A percentile compares a stretch with the other conserved stretches of the same genome.
phyloP scores from a whole-genome alignment of 2,329 filamentous ascomycete genomes.

The Penicillium sclerotiorum region DNA sequence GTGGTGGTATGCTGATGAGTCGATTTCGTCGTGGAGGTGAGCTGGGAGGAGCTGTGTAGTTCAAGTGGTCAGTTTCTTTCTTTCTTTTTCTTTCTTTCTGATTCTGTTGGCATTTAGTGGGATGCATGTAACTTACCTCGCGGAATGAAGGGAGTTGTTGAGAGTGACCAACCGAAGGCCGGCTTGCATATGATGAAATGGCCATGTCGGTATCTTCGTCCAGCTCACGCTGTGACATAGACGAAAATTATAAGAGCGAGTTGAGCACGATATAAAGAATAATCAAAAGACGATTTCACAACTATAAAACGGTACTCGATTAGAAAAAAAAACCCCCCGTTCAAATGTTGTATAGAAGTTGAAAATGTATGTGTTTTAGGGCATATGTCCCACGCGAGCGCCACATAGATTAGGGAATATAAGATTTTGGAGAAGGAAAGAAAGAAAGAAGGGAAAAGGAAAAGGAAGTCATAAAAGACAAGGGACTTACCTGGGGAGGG shows the following conservation, averaged over 20 bases:
- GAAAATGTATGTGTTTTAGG: no score
- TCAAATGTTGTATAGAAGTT: no score
- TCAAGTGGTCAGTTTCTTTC: not conserved
- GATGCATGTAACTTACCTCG: conserved; percentile 33
- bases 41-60: conserved; percentile 40
- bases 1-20: conserved; percentile 39
- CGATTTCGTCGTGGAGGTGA: conserved; percentile 47
- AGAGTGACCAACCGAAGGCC: conserved; percentile 34
- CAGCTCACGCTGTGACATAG: conserved; percentile 41
- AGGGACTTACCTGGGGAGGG: conserved; percentile 24
- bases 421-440: not conserved
- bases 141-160: conserved; percentile 43
- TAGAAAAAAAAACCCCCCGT: no score
- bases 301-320: no score
- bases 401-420: not conserved
- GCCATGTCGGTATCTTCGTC: conserved; percentile 42
- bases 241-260: conserved; percentile 17
- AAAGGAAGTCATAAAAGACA: not conserved
- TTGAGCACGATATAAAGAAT: no score
- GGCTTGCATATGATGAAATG: conserved; percentile 41
- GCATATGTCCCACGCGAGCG: not conserved
- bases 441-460: not conserved
- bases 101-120: not conserved
- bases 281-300: no score
- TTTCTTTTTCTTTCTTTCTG: not conserved